Conservation (phyloP, 1,284 basidiomycete genomes). For the Pseudomicrostroma phylloplanum region DNA sequence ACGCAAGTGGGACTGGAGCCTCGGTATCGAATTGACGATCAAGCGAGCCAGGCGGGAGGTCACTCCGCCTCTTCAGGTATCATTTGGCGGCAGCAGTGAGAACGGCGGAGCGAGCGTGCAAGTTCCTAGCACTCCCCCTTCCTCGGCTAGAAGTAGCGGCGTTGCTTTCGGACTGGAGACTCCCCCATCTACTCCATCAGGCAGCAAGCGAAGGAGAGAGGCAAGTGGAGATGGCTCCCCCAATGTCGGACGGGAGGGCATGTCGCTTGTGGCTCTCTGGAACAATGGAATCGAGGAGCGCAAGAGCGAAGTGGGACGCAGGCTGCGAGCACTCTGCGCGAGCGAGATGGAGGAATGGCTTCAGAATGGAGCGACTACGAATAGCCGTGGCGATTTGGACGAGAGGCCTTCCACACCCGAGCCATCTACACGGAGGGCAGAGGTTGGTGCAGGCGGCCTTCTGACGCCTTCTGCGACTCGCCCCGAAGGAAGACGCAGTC, state of each 20-base stretch:
- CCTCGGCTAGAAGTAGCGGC: not conserved
- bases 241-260: slow-evolving; percentile 15
- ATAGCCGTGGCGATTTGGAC: not conserved
- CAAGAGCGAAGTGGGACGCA: slow-evolving; percentile 29
- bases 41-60: slow-evolving; percentile 14
- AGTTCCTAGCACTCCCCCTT: not conserved
- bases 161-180: slow-evolving; percentile 1
- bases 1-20: slow-evolving; percentile 29
- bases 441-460: slow-evolving; percentile 10
- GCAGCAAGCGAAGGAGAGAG: slow-evolving; percentile 3
- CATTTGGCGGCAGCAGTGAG: not conserved
- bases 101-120: not conserved
- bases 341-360: slow-evolving; percentile 31
- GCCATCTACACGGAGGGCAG: not conserved
- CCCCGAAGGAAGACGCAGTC: slow-evolving; percentile 12
- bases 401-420: slow-evolving; percentile 8
- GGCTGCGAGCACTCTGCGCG: slow-evolving; percentile 27
- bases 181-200: not conserved
- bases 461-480: slow-evolving; percentile 13
- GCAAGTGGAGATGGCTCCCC: not conserved
- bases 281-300: slow-evolving; percentile 42
- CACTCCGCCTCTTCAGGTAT: slow-evolving; percentile 19
- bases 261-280: slow-evolving; percentile 45
- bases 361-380: slow-evolving; percentile 17
- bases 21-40: slow-evolving; percentile 38